These are phyloP conservation scores for Neurospora discreta DNA, from an alignment of 495 filamentous ascomycete species.

Conservation along the genomic window DNA sequence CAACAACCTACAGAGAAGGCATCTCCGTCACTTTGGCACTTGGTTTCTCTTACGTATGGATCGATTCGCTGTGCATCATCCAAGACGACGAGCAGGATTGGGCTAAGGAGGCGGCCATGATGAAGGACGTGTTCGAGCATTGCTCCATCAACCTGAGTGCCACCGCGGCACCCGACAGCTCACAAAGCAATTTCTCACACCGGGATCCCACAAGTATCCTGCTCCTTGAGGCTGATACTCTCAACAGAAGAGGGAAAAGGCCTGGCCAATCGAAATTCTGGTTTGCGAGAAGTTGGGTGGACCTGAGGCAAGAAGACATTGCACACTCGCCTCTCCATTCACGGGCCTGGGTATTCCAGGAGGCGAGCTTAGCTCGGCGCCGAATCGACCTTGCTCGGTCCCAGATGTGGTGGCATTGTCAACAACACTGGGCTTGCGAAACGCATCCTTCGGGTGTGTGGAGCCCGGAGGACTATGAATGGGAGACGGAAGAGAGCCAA, in stretches of 20 bases:
- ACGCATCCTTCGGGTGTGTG: neutral
- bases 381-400: neutral
- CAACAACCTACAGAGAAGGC: neutral
- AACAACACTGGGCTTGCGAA: neutral
- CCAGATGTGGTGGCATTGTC: neutral
- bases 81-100: neutral
- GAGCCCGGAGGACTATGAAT: neutral
- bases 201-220: neutral
- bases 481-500: neutral
- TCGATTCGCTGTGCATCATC: neutral
- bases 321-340: neutral
- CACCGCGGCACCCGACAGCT: neutral
- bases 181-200: neutral
- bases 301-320: neutral
- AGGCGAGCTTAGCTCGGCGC: neutral
- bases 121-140: neutral
- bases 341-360: neutral
- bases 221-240: neutral
- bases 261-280: neutral
- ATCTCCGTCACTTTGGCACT: neutral
- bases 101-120: neutral
- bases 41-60: neutral
- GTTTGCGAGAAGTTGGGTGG: neutral
- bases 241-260: accelerated
- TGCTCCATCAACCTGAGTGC: neutral